These are phyloP conservation scores for Sporothrix pseudoabietina DNA, from an alignment of 2,329 filamentous ascomycete species.

Conservation along the genomic window DNA sequence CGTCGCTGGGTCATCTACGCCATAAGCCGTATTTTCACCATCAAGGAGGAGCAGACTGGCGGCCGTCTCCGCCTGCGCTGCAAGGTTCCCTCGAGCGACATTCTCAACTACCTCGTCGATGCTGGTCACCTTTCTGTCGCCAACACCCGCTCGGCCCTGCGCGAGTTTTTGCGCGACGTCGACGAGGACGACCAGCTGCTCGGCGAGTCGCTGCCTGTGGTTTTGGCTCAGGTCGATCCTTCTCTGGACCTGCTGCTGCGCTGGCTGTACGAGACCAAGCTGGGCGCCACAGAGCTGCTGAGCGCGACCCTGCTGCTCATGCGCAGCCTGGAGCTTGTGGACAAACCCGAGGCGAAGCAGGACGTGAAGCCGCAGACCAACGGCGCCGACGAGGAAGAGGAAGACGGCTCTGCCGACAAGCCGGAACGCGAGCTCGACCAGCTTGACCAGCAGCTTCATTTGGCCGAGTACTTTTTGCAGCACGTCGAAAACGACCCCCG, in stretches of 20 bases:
- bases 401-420: constrained; percentile 35
- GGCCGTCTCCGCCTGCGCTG: constrained; percentile 42
- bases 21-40: constrained; percentile 60
- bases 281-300: constrained; percentile 67
- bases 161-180: constrained; percentile 48
- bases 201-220: constrained; percentile 62
- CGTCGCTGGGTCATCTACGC: constrained; percentile 66
- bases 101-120: constrained; percentile 61
- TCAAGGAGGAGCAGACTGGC: constrained; percentile 21
- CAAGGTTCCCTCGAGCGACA: constrained; percentile 54
- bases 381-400: constrained; percentile 38
- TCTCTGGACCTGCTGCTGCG: constrained; percentile 67
- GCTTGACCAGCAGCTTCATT: constrained; percentile 65
- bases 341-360: constrained; percentile 44
- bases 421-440: constrained; percentile 60
- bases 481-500: constrained; percentile 62
- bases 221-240: constrained; percentile 67
- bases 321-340: constrained; percentile 65
- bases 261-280: constrained; percentile 65
- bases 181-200: constrained; percentile 52
- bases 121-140: constrained; percentile 62
- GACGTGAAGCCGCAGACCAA: constrained; percentile 42
- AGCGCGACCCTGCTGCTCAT: constrained; percentile 67
- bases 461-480: constrained; percentile 68
- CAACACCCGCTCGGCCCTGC: constrained; percentile 62